Conservation (phyloP, 106 monocot species). For the Iris macrosiphon region DNA sequence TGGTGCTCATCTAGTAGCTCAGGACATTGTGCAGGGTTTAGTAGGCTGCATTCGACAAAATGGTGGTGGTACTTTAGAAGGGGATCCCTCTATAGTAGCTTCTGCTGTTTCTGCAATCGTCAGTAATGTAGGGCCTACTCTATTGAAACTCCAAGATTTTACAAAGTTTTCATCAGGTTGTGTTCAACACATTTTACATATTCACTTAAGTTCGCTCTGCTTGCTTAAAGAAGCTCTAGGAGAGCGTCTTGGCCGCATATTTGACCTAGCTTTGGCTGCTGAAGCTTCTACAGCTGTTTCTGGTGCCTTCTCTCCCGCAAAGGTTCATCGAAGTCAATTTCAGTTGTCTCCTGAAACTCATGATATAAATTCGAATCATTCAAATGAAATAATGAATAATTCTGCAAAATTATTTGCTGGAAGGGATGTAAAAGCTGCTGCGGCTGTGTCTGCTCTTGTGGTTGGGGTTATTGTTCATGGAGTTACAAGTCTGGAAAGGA, state of each 20-base stretch:
- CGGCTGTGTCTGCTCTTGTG: constrained; percentile 87
- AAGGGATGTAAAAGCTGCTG: constrained; percentile 59
- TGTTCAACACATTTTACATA: constrained; percentile 51
- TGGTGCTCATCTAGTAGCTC: constrained; percentile 63
- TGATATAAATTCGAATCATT: constrained; percentile 46
- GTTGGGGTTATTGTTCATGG: constrained; percentile 82
- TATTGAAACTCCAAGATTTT: constrained; percentile 62
- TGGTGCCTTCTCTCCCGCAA: constrained; percentile 40
- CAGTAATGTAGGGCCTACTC: constrained; percentile 57
- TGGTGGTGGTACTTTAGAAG: constrained; percentile 55
- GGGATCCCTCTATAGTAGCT: constrained; percentile 61
- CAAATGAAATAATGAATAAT: constrained; percentile 57
- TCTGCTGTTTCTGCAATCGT: constrained; percentile 91
- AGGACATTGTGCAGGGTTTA: constrained; percentile 64
- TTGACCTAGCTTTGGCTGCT: constrained; percentile 75
- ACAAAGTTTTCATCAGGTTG: constrained; percentile 33
- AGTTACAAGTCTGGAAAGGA: constrained; percentile 63
- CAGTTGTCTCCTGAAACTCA: constrained; percentile 68
- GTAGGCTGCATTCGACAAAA: constrained; percentile 74
- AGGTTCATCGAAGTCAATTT: constrained; percentile 63
- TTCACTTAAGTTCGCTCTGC: constrained; percentile 74
- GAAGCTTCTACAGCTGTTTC: constrained; percentile 85
- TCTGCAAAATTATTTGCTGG: constrained; percentile 40
- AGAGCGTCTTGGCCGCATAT: constrained; percentile 61
- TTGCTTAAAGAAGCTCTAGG: constrained; percentile 90